These are phyloP conservation scores for Amanita pseudoporphyria DNA, from an alignment of 768 basidiomycete genomes.

Conservation along the genomic window DNA sequence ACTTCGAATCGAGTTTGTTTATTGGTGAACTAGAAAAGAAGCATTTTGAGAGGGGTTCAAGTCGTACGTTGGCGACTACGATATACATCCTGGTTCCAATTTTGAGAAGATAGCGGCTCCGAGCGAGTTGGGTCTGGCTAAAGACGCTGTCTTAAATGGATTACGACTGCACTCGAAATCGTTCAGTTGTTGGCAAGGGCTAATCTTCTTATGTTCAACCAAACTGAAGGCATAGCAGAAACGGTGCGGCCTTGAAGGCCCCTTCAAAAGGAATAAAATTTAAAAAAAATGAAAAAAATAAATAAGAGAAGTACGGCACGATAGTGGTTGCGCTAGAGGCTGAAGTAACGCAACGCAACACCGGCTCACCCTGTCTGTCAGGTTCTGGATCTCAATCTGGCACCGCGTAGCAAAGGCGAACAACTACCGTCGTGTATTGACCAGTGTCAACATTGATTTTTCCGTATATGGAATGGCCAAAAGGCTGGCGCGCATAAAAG, in stretches of 20 bases:
- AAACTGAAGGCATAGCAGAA: neutral
- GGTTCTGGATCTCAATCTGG: neutral
- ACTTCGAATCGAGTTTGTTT: neutral
- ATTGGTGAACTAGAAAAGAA: neutral
- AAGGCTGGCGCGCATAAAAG: slow-evolving; percentile 2
- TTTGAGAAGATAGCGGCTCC: neutral
- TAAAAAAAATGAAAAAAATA: neutral
- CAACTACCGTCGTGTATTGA: slow-evolving; percentile 1
- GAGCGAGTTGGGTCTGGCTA: too few relatives aligned
- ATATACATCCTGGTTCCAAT: neutral
- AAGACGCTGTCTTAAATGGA: neutral
- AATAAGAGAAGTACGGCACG: slow-evolving; percentile 3
- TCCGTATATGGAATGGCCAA: neutral
- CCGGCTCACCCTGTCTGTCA: slow-evolving; percentile 4
- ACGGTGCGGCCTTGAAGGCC: neutral
- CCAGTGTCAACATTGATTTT: slow-evolving; percentile 3
- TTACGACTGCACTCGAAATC: too few relatives aligned
- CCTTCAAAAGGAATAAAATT: neutral
- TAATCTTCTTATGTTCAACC: neutral
- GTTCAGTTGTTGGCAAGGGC: too few relatives aligned
- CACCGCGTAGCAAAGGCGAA: slow-evolving; percentile 1
- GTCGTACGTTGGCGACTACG: neutral
- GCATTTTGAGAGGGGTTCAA: neutral
- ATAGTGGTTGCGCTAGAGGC: slow-evolving; percentile 1
- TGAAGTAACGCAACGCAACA: slow-evolving; percentile 1